A percentile compares a stretch with the other conserved stretches of the same genome.
Conservation (phyloP, 768 basidiomycete species). For the Trametes gibbosa region DNA sequence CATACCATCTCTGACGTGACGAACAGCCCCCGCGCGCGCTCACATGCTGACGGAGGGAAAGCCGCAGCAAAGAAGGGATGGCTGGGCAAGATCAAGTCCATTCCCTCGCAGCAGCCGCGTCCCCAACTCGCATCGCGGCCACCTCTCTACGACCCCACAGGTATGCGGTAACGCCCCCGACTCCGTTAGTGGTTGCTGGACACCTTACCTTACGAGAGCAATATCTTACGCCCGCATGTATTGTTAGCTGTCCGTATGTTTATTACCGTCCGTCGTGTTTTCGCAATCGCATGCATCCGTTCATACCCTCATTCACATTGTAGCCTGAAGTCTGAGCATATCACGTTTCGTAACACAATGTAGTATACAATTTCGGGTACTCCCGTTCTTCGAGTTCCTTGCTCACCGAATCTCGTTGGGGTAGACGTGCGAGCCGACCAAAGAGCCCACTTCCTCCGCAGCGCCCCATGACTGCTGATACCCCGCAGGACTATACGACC, state of each 20-base stretch:
- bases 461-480: conserved; percentile 32
- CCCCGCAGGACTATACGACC: conserved; percentile 23
- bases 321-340: no score
- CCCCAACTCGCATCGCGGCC: conserved; percentile 2
- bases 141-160: conserved; percentile 11
- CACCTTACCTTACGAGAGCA: not conserved
- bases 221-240: conserved; percentile 15
- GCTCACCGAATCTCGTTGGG: not conserved
- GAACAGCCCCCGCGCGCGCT: conserved; percentile 49
- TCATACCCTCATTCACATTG: not conserved
- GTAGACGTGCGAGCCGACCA: conserved; percentile 19
- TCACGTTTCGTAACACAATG: no score
- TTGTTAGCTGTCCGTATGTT: conserved; percentile 16
- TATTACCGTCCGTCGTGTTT: conserved; percentile 11
- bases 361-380: not conserved
- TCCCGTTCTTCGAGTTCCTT: not conserved
- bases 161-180: conserved; percentile 2
- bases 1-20: conserved; percentile 56
- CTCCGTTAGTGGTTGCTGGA: not conserved
- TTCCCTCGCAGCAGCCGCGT: conserved; percentile 11
- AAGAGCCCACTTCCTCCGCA: conserved; percentile 22
- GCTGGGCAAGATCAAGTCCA: conserved; percentile 67
- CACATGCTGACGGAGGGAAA: conserved; percentile 2
- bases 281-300: conserved; percentile 5
- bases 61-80: conserved; percentile 60